Evolutionary conservation across 306 rosid genomes (phyloP).

Genomic region (Myrica gale): DNA sequence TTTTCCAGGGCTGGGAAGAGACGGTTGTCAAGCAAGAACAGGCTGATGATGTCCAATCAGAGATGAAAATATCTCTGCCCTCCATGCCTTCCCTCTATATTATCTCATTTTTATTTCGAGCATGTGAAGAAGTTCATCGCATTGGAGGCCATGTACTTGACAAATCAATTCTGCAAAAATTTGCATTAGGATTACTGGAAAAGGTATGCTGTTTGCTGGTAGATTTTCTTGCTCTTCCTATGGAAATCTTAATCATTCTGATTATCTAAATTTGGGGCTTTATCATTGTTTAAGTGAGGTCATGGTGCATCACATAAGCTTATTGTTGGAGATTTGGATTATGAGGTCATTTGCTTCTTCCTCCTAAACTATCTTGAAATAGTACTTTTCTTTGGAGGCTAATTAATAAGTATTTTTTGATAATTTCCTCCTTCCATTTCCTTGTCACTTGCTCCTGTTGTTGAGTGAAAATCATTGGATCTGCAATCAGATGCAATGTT

Average conservation of each 20-base stretch:
- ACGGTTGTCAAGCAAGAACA: constrained; percentile 81
- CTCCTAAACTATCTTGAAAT: background rate
- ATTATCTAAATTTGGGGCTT: background rate
- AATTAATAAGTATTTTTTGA: background rate
- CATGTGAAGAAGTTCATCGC: constrained; percentile 89
- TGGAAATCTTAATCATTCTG: background rate
- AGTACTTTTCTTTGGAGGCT: background rate
- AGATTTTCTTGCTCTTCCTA: constrained; percentile 1
- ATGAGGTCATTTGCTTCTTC: constrained; percentile 9
- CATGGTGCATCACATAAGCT: background rate
- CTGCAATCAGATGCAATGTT: background rate
- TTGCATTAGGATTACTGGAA: constrained; percentile 67
- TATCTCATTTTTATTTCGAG: constrained; percentile 75
- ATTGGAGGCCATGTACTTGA: constrained; percentile 98
- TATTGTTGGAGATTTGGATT: background rate
- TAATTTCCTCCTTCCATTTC: background rate
- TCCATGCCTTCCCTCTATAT: constrained; percentile 89
- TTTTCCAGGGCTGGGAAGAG: constrained; percentile 96
- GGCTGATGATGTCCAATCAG: constrained; percentile 66
- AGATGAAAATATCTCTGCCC: constrained; percentile 91
- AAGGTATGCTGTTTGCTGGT: constrained; percentile 46
- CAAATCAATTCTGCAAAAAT: constrained; percentile 79
- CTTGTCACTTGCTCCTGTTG: background rate
- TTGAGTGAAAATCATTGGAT: background rate
- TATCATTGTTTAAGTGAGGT: background rate